Evolutionary conservation across 306 rosid genomes (phyloP).

Genomic region (Senna siamea): DNA sequence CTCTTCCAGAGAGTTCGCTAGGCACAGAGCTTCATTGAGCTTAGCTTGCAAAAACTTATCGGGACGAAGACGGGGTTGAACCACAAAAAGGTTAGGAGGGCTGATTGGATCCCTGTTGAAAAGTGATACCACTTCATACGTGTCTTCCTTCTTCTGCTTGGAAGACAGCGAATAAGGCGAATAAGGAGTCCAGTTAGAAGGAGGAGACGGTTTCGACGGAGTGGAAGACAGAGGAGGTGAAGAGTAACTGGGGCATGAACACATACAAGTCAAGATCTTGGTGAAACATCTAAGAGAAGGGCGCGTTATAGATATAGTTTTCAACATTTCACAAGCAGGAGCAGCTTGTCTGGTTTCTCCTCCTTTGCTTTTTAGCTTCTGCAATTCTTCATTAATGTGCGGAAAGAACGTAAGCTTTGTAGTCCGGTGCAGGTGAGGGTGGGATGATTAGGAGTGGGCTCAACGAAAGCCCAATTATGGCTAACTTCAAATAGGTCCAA

Average conservation of each 20-base stretch:
- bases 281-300: conserved; percentile 39
- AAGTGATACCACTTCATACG: conserved; percentile 33
- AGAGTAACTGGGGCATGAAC: conserved; percentile 21
- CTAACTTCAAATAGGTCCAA: neutral
- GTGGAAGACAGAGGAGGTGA: conserved; percentile 30
- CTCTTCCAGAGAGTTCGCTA: conserved; percentile 84
- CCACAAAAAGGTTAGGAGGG: conserved; percentile 77
- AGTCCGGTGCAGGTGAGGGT: neutral
- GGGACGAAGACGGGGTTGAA: conserved; percentile 88
- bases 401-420: neutral
- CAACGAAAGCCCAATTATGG: neutral
- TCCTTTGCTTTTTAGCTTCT: neutral
- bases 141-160: conserved; percentile 46
- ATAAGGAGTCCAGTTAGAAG: conserved; percentile 35
- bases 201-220: conserved; percentile 5
- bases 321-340: conserved; percentile 49
- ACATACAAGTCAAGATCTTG: conserved; percentile 32
- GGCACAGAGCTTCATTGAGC: conserved; percentile 93
- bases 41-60: conserved; percentile 67
- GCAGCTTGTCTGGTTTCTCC: neutral
- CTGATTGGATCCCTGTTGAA: conserved; percentile 47
- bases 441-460: neutral
- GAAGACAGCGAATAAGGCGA: conserved; percentile 44
- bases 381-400: neutral
- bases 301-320: conserved; percentile 37